phyloP scores from a whole-genome alignment of 306 rosid species.

The Biancaea sappan region DNA sequence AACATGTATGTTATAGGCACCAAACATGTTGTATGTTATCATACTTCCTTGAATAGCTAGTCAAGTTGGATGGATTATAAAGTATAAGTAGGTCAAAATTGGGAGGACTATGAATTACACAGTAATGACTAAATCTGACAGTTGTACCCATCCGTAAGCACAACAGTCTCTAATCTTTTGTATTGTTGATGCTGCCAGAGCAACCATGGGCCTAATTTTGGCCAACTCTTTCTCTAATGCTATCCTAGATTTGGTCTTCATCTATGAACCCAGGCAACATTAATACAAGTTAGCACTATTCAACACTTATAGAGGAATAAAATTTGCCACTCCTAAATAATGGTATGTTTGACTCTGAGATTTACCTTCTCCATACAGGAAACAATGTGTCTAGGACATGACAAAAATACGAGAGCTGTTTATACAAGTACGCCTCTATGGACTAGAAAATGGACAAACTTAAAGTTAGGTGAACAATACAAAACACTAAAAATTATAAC shows the following conservation, averaged over 20 bases:
- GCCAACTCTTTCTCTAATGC: conserved; percentile 68
- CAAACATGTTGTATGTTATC: too few species aligned
- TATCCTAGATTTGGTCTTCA: conserved; percentile 59
- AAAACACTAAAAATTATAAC: conserved; percentile 5
- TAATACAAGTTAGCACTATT: background rate
- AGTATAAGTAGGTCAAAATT: too few species aligned
- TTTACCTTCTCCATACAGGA: conserved; percentile 76
- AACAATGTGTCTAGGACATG: conserved; percentile 67
- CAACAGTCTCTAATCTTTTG: conserved; percentile 73
- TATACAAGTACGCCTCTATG: conserved; percentile 82
- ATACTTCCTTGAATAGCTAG: too few species aligned
- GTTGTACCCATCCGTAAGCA: conserved; percentile 84
- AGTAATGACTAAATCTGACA: conserved; percentile 62
- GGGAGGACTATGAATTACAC: conserved; percentile 36
- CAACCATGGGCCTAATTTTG: conserved; percentile 58
- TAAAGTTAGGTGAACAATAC: background rate
- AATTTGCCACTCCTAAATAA: background rate
- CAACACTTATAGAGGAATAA: background rate
- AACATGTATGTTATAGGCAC: too few species aligned
- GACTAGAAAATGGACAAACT: conserved; percentile 52
- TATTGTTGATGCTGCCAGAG: conserved; percentile 64
- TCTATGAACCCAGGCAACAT: too few species aligned
- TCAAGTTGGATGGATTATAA: too few species aligned
- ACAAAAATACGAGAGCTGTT: conserved; percentile 84
- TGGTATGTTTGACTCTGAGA: background rate